Conservation (phyloP, 2,329 filamentous ascomycete species). For the Rutstroemia sp. region DNA sequence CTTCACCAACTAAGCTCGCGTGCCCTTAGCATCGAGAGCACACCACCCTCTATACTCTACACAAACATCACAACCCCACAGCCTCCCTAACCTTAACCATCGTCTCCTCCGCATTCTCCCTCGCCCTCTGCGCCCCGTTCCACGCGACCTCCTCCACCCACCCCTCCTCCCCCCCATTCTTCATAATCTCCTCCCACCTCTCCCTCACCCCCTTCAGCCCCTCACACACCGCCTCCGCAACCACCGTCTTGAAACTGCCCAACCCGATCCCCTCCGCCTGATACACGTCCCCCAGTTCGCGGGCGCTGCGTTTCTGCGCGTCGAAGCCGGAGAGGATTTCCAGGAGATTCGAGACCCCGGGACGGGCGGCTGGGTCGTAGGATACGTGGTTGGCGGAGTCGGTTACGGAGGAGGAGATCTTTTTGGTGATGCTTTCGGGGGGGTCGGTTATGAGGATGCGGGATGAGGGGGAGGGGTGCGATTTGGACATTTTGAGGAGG, state of each 20-base stretch:
- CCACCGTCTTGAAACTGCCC: slow-evolving; percentile 54
- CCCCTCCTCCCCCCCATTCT: slow-evolving; percentile 37
- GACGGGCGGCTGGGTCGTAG: slow-evolving; percentile 63
- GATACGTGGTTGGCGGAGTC: slow-evolving; percentile 60
- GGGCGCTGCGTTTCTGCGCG: slow-evolving; percentile 32
- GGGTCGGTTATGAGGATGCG: slow-evolving; percentile 77
- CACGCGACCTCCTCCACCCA: slow-evolving; percentile 51
- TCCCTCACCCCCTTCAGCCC: slow-evolving; percentile 48
- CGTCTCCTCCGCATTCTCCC: slow-evolving; percentile 46
- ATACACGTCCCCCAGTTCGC: slow-evolving; percentile 35
- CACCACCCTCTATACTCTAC: no score
- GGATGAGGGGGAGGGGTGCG: slow-evolving; percentile 60
- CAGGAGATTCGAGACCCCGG: slow-evolving; percentile 82
- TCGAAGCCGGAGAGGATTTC: slow-evolving; percentile 70
- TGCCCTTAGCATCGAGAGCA: not conserved
- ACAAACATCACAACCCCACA: slow-evolving; percentile 31
- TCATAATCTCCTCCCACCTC: slow-evolving; percentile 46
- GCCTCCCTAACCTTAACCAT: slow-evolving; percentile 38
- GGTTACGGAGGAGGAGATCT: slow-evolving; percentile 68
- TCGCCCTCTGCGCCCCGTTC: slow-evolving; percentile 54
- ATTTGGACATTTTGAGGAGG: slow-evolving; percentile 89
- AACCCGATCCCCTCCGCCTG: slow-evolving; percentile 37
- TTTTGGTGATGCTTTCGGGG: slow-evolving; percentile 53
- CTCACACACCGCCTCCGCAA: slow-evolving; percentile 48
- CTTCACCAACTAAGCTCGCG: not conserved